Conservation (phyloP, 1,284 basidiomycete species). For the Singerocomus inundabilis region DNA sequence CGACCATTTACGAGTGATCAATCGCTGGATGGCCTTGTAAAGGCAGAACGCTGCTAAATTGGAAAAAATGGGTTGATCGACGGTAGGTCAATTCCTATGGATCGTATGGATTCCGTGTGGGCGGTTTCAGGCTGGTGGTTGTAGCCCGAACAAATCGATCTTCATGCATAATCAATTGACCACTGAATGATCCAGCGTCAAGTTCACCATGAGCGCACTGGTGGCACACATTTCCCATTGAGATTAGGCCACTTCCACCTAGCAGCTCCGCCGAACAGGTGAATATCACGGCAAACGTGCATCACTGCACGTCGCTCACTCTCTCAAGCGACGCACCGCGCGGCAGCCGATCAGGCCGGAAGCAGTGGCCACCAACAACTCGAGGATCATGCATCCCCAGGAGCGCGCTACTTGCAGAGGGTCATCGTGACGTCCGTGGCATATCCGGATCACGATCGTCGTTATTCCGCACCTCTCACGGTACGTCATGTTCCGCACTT, state of each 20-base stretch:
- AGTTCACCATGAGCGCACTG: neutral
- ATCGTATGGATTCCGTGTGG: slow-evolving; percentile 1
- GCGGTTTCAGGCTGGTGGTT: slow-evolving; percentile 1
- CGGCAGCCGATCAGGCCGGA: slow-evolving; percentile 18
- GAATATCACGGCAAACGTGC: slow-evolving; percentile 11
- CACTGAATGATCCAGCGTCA: slow-evolving; percentile 2
- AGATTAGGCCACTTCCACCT: neutral
- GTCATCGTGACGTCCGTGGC: slow-evolving; percentile 11
- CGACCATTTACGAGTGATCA: neutral
- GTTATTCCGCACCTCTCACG: neutral
- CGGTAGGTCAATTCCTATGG: slow-evolving; percentile 1
- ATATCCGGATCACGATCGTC: slow-evolving; percentile 7
- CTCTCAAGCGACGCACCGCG: slow-evolving; percentile 7
- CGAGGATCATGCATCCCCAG: slow-evolving; percentile 14
- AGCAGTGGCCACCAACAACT: slow-evolving; percentile 7
- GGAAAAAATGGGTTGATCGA: slow-evolving; percentile 25
- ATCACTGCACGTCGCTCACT: neutral
- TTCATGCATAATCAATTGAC: slow-evolving; percentile 4
- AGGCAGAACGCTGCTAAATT: slow-evolving; percentile 13
- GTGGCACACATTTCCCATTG: slow-evolving; percentile 9
- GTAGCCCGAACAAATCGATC: neutral
- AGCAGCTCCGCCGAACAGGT: neutral
- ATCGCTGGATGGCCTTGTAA: slow-evolving; percentile 9
- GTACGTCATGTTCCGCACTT: slow-evolving; percentile 13
- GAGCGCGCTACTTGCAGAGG: neutral